Evolutionary conservation across 2,329 filamentous ascomycete genomes (phyloP), one percentile per base, ranked within the genome.

Genomic region (Paecilomyces niveus): DNA sequence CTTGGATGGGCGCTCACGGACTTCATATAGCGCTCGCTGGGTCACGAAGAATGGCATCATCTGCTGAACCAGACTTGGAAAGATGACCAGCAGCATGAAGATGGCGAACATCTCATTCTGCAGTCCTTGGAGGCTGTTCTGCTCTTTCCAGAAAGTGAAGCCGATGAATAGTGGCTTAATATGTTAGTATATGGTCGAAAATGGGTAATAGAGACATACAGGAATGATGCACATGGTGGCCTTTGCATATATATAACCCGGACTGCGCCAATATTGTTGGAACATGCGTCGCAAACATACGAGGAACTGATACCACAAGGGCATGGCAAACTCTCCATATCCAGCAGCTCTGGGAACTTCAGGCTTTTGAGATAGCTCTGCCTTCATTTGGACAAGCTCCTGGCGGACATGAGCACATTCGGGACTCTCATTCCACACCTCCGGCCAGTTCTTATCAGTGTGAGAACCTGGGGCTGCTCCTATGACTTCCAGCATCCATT

Each of bases 81-180:
- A 95, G 69, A 95, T 85, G 52, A 88, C 93, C 59, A 89, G 79
- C 58, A 94, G 76, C 82, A 94, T 89, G 83, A 96, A 96, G 64
- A 96, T 88, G 72, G 86, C 83, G 71, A 95, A 95, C 85, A 94
- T 91, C 71, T 95, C 90, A 76, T 95, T 95, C 74, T 93, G 89
- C 4, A 96, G 80, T 63, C 91, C 91, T 71, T 93, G 90, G 50
- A 87, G 83, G 49, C 84, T 87, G 76, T 90, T 89, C 51, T 84
- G 81, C 1, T 89, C 87, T 29, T 85, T 82, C 81, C 85, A 91
- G 77, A 95, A 92, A 61, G 88, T 87, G 73, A 92, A 91, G 39
- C 89, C 90, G 68, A 95, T 90, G 72, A 93, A 95, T 11, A 95
- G 81, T 3, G 87, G 79, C 64, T 81, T 81, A 15, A 86, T 74